These are phyloP conservation scores for Allantophomopsis lycopodina DNA, from an alignment of 2,329 filamentous ascomycete genomes.

Conservation along the genomic window DNA sequence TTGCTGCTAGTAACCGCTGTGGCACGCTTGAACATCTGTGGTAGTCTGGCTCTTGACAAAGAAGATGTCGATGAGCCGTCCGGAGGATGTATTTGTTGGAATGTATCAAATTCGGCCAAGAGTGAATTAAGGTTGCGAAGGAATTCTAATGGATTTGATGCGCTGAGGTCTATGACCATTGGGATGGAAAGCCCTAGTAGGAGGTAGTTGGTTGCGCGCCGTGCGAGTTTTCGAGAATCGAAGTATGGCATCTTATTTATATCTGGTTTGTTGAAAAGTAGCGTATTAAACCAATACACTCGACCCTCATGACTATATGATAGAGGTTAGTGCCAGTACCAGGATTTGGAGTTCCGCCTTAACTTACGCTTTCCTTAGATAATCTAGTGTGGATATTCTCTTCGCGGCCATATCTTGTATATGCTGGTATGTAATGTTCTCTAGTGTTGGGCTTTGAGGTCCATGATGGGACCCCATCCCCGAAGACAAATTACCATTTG, in stretches of 20 bases:
- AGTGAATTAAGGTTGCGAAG: constrained; percentile 76
- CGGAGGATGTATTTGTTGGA: constrained; percentile 74
- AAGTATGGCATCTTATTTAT: constrained; percentile 75
- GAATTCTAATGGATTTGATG: constrained; percentile 68
- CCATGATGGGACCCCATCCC: constrained; percentile 6
- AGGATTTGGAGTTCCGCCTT: neutral
- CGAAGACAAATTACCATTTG: neutral
- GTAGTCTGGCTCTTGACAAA: constrained; percentile 65
- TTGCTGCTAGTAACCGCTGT: constrained; percentile 32
- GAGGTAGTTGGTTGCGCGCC: constrained; percentile 86
- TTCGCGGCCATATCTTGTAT: constrained; percentile 82
- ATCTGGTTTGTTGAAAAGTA: constrained; percentile 77
- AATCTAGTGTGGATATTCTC: constrained; percentile 86
- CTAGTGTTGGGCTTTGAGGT: constrained; percentile 17
- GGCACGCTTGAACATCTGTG: constrained; percentile 68
- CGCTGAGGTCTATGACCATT: constrained; percentile 77
- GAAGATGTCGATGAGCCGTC: constrained; percentile 56
- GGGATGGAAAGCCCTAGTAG: constrained; percentile 86
- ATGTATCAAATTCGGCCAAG: constrained; percentile 83
- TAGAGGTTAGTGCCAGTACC: constrained; percentile 1
- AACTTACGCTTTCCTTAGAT: constrained; percentile 78
- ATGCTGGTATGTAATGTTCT: constrained; percentile 32
- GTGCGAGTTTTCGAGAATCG: constrained; percentile 68
- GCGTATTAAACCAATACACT: constrained; percentile 96
- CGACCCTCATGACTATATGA: constrained; percentile 69